Evolutionary conservation across 2,329 filamentous ascomycete species (phyloP), one percentile per base, ranked within the genome.

Genomic region (Aspergillus arachidicola): DNA sequence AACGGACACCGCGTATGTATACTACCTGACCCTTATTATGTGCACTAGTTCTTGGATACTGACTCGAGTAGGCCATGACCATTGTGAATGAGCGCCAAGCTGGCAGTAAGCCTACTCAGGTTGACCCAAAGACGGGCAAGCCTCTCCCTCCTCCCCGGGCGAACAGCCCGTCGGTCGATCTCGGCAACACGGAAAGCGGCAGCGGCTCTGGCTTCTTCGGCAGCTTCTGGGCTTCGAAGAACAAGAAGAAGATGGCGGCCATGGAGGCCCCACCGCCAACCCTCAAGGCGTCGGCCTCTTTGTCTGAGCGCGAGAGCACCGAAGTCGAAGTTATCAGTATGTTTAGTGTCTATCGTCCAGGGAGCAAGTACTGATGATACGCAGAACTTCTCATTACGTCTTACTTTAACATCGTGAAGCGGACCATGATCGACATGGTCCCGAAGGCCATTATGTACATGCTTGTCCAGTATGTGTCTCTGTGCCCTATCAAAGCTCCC

Each of bases 171-270:
- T 91, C 89, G 45, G 82, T 93, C 56, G 88, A 89, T 59, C 41
- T 63, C 26, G 76, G 12, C 48, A 12, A 80, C 57, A 81, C 88
- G 50, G 80, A 82, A 41, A 81, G 80, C 32, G 79, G 78, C 65
- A 92, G 92, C 75, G 64, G 68, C n/a, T 83, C 86, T 64, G 93
- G 94, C 43, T 99, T 99, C 86, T 99, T 99, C 73, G 95, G 95
- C 71, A 96, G 92, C 74, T 99, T 99, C 87, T 99, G 97, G 76
- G 93, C 95, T 12, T 94, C 92, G 75, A 99, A 98, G 87, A 99
- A 98, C 84, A 99, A 98, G 89, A 99, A 99, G 90, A 98, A 97
- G 89, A 96, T 96, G 82, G 95, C 95, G n/a, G 94, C 94, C 55
- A 99, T 99, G 95, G 95, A 99, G 78, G 85, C 95, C 16, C 95